These are phyloP conservation scores for Teratosphaeria gauchensis DNA, from an alignment of 2,329 filamentous ascomycete species.

Conservation along the genomic window DNA sequence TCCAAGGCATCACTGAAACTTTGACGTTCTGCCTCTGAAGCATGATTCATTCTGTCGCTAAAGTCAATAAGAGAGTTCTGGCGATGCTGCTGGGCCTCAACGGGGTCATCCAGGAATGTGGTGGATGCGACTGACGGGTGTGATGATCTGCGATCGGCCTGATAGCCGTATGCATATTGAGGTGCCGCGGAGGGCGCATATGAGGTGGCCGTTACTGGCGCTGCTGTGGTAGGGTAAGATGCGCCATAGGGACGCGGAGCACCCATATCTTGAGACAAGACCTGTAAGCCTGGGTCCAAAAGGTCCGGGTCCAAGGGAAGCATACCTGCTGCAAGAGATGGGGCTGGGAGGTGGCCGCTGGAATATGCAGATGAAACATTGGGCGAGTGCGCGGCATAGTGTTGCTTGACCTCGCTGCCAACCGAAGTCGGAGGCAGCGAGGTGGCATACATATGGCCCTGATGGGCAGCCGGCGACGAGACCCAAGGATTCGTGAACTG, in stretches of 20 bases:
- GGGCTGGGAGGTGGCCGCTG: slow-evolving; percentile 59
- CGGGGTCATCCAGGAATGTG: slow-evolving; percentile 39
- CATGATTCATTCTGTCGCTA: slow-evolving; percentile 45
- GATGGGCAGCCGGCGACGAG: slow-evolving; percentile 47
- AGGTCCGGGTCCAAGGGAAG: slow-evolving; percentile 50
- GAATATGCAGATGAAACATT: slow-evolving; percentile 46
- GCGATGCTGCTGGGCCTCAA: slow-evolving; percentile 39
- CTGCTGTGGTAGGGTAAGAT: slow-evolving; percentile 57
- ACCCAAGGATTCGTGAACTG: slow-evolving; percentile 90
- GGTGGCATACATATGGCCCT: slow-evolving; percentile 55
- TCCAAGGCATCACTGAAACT: slow-evolving; percentile 85
- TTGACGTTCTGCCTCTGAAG: slow-evolving; percentile 49
- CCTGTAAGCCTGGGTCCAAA: slow-evolving; percentile 55
- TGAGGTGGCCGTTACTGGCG: slow-evolving; percentile 56
- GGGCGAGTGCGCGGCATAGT: slow-evolving; percentile 21
- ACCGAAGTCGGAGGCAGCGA: slow-evolving; percentile 53
- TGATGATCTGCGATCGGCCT: slow-evolving; percentile 62
- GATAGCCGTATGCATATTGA: slow-evolving; percentile 58
- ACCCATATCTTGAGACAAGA: slow-evolving; percentile 58
- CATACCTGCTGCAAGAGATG: slow-evolving; percentile 61
- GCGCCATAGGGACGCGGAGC: slow-evolving; percentile 62
- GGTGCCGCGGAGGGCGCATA: slow-evolving; percentile 60
- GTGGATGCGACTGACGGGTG: slow-evolving; percentile 66
- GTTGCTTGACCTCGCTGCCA: slow-evolving; percentile 37
- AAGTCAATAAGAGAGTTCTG: slow-evolving; percentile 58